Evolutionary conservation across 371 early-diverging fungal species (phyloP).

Genomic region (Catenaria anguillulae): DNA sequence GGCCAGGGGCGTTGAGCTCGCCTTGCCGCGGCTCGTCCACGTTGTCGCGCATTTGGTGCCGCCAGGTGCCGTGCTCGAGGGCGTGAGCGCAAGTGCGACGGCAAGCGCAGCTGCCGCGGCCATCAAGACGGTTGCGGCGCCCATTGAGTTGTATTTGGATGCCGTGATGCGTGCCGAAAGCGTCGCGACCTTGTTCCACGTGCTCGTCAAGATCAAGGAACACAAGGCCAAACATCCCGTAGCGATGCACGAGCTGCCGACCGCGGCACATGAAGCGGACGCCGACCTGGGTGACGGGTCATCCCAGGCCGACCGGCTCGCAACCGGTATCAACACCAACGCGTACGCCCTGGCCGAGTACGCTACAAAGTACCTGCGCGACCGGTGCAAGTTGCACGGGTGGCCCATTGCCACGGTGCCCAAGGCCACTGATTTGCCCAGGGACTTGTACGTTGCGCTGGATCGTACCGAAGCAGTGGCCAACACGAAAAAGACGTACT

Average conservation of each 20-base stretch:
- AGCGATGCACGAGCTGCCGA: not conserved
- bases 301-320: not conserved
- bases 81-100: no score
- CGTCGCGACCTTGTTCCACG: not conserved
- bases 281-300: not conserved
- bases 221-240: not conserved
- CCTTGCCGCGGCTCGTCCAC: not conserved
- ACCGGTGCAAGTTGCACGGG: not conserved
- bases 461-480: no score
- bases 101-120: not conserved
- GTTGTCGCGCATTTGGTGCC: not conserved
- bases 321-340: not conserved
- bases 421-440: no score
- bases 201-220: not conserved
- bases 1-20: not conserved
- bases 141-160: not conserved
- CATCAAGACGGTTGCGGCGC: not conserved
- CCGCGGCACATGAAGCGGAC: not conserved
- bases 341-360: not conserved
- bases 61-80: not conserved
- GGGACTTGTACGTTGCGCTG: no score
- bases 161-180: not conserved
- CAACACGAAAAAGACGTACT: no score
- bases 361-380: not conserved
- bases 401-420: no score